Percentiles rank a stretch among this genome's conserved stretches.
Conservation (phyloP, 257 asterid genomes). For the Ilex aquifolium region DNA sequence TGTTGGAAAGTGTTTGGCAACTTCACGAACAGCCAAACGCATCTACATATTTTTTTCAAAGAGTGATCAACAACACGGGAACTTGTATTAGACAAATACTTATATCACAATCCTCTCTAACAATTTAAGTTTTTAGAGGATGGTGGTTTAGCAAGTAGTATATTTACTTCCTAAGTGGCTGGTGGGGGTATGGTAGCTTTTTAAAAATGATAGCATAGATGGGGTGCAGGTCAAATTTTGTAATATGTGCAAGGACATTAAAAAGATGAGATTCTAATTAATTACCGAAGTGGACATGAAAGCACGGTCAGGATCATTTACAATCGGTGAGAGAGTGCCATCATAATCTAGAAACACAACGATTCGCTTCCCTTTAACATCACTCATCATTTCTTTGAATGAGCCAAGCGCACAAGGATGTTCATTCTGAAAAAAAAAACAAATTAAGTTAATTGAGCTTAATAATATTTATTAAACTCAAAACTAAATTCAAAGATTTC, state of each 20-base stretch:
- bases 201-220: background rate
- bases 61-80: background rate
- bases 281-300: slow-evolving; percentile 82
- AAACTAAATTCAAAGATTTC: background rate
- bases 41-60: slow-evolving; percentile 33
- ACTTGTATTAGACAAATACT: no score
- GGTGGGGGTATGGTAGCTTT: background rate
- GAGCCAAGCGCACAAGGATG: slow-evolving; percentile 58
- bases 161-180: no score
- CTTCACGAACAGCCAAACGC: slow-evolving; percentile 63
- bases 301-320: slow-evolving; percentile 66
- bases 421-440: slow-evolving; percentile 25
- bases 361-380: slow-evolving; percentile 34
- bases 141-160: no score
- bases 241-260: background rate
- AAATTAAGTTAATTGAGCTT: background rate
- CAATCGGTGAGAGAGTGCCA: slow-evolving; percentile 81
- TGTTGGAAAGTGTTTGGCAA: slow-evolving; percentile 64
- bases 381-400: slow-evolving; percentile 29
- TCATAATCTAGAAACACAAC: slow-evolving; percentile 80
- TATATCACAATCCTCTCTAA: no score
- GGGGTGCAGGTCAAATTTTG: background rate
- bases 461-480: background rate
- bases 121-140: no score
- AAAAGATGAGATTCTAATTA: background rate